phyloP scores from a whole-genome alignment of 345 rosid species.

The Salix udensis region DNA sequence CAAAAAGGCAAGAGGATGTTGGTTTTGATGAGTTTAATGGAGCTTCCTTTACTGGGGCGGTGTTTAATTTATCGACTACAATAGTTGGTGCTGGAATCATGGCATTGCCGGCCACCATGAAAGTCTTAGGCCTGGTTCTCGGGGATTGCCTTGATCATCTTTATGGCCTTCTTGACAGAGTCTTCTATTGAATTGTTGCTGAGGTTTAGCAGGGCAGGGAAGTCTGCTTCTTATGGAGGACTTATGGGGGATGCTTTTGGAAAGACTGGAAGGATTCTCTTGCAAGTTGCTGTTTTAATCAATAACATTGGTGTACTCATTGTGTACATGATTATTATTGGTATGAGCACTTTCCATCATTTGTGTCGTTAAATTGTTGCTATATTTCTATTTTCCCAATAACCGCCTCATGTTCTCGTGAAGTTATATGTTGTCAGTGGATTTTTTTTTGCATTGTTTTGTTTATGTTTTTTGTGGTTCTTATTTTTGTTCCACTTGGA shows the following conservation, averaged over 20 bases:
- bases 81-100: constrained; percentile 94
- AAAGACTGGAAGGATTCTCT: constrained; percentile 50
- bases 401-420: background rate
- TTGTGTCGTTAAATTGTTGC: background rate
- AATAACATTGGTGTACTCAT: constrained; percentile 86
- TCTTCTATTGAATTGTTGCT: constrained; percentile 76
- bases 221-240: constrained; percentile 59
- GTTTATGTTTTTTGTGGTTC: background rate
- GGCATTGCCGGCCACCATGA: constrained; percentile 96
- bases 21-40: constrained; percentile 68
- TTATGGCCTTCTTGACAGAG: constrained; percentile 81
- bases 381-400: background rate
- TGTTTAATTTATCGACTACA: constrained; percentile 81
- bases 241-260: constrained; percentile 93
- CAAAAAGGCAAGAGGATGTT: constrained; percentile 38
- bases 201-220: constrained; percentile 70
- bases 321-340: constrained; percentile 95
- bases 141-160: constrained; percentile 60
- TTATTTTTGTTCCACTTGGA: background rate
- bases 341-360: constrained; percentile 34
- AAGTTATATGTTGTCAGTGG: background rate
- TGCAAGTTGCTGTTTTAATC: constrained; percentile 65
- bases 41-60: constrained; percentile 86
- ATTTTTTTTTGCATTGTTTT: background rate
- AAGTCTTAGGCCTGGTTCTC: constrained; percentile 66